Evolutionary conservation across 2,329 filamentous ascomycete genomes (phyloP), one percentile per base, ranked within the genome.

Genomic region (Sporothrix euskadiensis): DNA sequence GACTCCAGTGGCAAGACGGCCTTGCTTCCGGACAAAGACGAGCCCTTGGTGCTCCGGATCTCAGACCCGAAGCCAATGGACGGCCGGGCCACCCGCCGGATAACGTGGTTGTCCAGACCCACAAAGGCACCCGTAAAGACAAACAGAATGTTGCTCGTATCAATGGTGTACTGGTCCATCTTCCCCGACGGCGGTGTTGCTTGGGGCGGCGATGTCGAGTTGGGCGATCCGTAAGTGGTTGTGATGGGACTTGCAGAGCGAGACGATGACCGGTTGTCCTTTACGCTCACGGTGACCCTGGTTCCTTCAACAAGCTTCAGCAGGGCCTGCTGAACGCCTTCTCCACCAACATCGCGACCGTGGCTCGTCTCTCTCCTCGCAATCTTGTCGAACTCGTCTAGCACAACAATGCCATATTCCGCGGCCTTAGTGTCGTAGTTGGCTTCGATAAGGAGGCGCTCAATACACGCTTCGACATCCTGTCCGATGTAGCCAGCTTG

Each of bases 381-480:
- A 74, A 98, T 94, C 83, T 99, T 99, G 84, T 99, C 96, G 72
- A 99, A 94, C 83, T 99, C 96, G 78, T 99, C 96, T 26, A 99
- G 86, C 73, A 97, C 96, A 65, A 99, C 94, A 73, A 99, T 98
- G 5, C 96, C 96, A 71, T 93, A 89, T 80, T 99, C 95, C 8
- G 94, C 91, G 72, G 91, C 90, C 74, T 90, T 89, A 39, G 96
- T 89, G 77, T 97, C 92, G 81, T 97, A 97, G 80, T 97, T 95
- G 9, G 95, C 90, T 74, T 97, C 94, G 72, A 97, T 92, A 10
- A 99, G 86, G 35, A 99, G 86, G 61, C 96, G 88, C 79, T 98
- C 94, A 56, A 99, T 94, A 78, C 95, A 98, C 0, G 93, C 91
- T 80, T 99, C 96, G n/a, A 95, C 95, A 80, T 99, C 96, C 80